Evolutionary conservation across 2,329 filamentous ascomycete species (phyloP).

Genomic region (Rhinocladiella similis): DNA sequence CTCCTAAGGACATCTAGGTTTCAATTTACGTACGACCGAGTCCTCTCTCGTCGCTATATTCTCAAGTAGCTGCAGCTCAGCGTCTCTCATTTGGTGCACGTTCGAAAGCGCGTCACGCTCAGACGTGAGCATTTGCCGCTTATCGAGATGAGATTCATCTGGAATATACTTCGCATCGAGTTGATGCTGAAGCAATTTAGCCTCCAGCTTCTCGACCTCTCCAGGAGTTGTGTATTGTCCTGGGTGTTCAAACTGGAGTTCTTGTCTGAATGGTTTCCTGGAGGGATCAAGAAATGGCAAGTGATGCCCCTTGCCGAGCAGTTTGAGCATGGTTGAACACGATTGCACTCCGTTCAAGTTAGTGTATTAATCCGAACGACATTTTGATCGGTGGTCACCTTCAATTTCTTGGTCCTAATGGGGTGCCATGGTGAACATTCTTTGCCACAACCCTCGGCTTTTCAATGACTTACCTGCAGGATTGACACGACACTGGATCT

Average conservation of each 20-base stretch:
- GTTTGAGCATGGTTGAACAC: slow-evolving; percentile 51
- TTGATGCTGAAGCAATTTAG: neutral
- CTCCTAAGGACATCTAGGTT: neutral
- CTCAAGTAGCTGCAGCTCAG: neutral
- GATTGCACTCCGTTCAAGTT: slow-evolving; percentile 44
- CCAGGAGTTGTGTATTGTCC: neutral
- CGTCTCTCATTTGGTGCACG: neutral
- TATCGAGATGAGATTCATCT: neutral
- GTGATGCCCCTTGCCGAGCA: slow-evolving; percentile 37
- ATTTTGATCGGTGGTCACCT: too few relatives aligned
- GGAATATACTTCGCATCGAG: neutral
- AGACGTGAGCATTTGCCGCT: neutral
- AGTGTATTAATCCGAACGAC: too few relatives aligned
- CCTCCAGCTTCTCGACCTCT: neutral
- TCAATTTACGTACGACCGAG: neutral
- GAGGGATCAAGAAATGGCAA: slow-evolving; percentile 22
- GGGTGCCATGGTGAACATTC: too few relatives aligned
- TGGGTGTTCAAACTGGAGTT: neutral
- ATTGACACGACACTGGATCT: slow-evolving; percentile 40
- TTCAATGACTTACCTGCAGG: slow-evolving; percentile 33
- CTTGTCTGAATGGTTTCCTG: neutral
- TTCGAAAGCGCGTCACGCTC: neutral
- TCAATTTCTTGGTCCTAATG: too few relatives aligned
- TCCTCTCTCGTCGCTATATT: slow-evolving; percentile 4
- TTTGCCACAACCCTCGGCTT: slow-evolving; percentile 42